Evolutionary conservation across 2,329 filamentous ascomycete genomes (phyloP), one percentile per base, ranked within the genome.

Genomic region (Nemania bipapillata): DNA sequence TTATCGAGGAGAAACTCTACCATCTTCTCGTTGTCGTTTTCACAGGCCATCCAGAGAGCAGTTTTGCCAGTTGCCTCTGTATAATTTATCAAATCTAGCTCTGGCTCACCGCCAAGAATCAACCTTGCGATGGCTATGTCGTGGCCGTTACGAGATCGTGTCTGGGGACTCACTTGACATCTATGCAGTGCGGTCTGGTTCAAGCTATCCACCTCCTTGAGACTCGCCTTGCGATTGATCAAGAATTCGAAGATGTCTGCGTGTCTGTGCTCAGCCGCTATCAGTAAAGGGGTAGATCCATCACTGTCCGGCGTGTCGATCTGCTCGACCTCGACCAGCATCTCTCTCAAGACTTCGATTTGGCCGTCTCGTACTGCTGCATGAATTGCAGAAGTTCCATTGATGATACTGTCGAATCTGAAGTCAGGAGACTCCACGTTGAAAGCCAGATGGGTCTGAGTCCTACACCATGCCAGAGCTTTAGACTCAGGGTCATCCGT

Each of bases 251-350:
- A 61, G 47, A 53, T 61, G 12, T 53, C 58, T 7, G 45, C 30
- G 47, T 30, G 22, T 12, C 58, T 53, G 20, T 53, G 20, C 7
- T 40, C n/a, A n/a, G 58, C 58, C 20, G 58, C 58, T 52, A 61
- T 42, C 47, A 61, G 15, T 32, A 61, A 53, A 5, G 58, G 58
- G 15, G 58, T 61, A 53, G 45, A 61, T 7, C 30, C 47, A 32
- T 52, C 9, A 47, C 47, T 42, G 30, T 61, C 58, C 12, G n/a
- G 22, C 22, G 20, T 32, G 47, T 61, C 47, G 32, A 61, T 40
- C 20, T 52, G 30, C 32, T 61, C 47, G 30, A 61, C 47, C 22
- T 61, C 58, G 47, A 61, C 58, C 15, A 61, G 17, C 58, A 61
- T 61, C 30, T 61, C 47, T 53, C 32, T 52, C 30, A 61, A 24